Evolutionary conservation across 805 yeast species (phyloP), one percentile per base, ranked within the genome.

Genomic region (Pichia membranifaciens): DNA sequence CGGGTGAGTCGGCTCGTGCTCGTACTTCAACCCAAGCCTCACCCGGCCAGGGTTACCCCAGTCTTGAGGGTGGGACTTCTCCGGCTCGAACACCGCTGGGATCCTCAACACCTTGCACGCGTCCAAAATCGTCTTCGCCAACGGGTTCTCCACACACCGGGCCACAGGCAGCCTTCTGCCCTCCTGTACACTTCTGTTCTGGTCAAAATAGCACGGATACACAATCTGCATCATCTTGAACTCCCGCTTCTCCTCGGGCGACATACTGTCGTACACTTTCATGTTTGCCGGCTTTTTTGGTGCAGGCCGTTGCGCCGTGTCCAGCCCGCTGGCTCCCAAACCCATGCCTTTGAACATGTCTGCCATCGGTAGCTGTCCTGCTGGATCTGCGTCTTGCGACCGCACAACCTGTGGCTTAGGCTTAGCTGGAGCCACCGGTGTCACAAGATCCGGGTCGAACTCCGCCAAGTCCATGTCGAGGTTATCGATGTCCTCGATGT

Each of bases 31-130:
- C 39, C 80, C 70, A 20, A 89, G 84, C 55, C 96, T 78, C 32
- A 93, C 90, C 58, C 98, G 76, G n/a, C 99, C 99, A 4, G 97
- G 95, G 61, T 91, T 91, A 54, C 98, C 95, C 76, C 84, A 93
- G 67, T 91, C 98, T 65, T 90, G 96, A 12, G 98, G 98, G 67
- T 91, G 99, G 1, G 84, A 66, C 68, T 89, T 93, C 50, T 84
- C 87, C 51, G 91, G 81, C 66, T 87, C 93, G 49, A 81, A 72
- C 38, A 83, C 70, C 2, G 72, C 60, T 6, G 60, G 57, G 10
- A 67, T 38, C 17, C 54, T 49, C 33, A 67, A 41, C 16, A 47
- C 31, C 35, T 56, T 57, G 38, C 74, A 74, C 17, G 96, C 97
- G 56, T 88, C 95, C 10, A 83, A 75, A 18, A 91, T 74, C 5